Evolutionary conservation across 768 basidiomycete species (phyloP).

Genomic region (Agrocybe pediades): DNA sequence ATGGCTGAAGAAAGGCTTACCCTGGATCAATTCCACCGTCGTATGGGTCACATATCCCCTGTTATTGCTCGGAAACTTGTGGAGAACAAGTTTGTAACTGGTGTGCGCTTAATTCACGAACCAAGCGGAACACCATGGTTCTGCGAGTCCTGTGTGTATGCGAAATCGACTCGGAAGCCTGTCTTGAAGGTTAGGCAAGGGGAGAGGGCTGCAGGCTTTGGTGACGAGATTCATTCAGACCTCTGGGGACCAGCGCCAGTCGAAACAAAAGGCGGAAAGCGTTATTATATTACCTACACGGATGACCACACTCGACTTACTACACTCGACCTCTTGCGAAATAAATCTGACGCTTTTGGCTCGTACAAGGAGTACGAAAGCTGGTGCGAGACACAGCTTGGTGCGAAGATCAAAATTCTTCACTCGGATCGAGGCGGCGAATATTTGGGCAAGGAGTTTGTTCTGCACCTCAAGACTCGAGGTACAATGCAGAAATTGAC

Average conservation of each 20-base stretch:
- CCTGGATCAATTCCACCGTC: too few relatives aligned
- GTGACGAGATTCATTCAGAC: constrained; percentile 30
- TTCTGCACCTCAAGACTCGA: constrained; percentile 19
- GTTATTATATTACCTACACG: constrained; percentile 32
- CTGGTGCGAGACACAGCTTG: constrained; percentile 28
- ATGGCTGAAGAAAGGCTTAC: too few relatives aligned
- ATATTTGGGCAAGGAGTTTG: constrained; percentile 32
- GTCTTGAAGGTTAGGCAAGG: constrained; percentile 22
- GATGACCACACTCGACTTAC: constrained; percentile 27
- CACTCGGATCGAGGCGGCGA: constrained; percentile 39
- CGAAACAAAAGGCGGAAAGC: constrained; percentile 13
- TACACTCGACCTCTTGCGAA: constrained; percentile 19
- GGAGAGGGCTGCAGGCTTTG: constrained; percentile 5
- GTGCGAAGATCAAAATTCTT: constrained; percentile 25
- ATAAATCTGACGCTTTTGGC: constrained; percentile 24
- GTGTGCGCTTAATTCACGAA: too few relatives aligned
- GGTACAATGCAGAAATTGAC: constrained; percentile 36
- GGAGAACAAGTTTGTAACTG: too few relatives aligned
- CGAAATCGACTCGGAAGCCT: constrained; percentile 36
- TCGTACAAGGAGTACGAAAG: constrained; percentile 29
- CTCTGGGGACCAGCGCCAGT: constrained; percentile 38
- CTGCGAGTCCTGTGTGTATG: constrained; percentile 47
- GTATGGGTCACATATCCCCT: too few relatives aligned
- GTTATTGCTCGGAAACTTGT: too few relatives aligned
- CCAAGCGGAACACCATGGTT: too few relatives aligned